Conservation (phyloP, 2,329 filamentous ascomycete species). For the Sporothrix luriei region DNA sequence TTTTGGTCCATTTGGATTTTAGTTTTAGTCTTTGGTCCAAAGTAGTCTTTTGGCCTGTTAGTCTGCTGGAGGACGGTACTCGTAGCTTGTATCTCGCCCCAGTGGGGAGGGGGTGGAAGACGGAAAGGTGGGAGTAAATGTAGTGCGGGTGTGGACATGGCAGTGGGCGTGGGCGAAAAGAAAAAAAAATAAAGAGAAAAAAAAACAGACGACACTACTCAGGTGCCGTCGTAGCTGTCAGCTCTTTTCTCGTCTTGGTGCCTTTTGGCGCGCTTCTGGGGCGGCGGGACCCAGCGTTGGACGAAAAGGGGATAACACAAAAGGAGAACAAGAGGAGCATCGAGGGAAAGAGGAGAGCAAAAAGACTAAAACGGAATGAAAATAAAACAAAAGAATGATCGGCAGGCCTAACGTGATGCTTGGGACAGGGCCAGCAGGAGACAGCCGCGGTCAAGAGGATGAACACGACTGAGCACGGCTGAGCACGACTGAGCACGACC, state of each 20-base stretch:
- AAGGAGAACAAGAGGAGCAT: background rate
- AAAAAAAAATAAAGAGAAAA: background rate
- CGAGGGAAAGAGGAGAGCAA: background rate
- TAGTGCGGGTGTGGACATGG: background rate
- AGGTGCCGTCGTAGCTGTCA: slow-evolving; percentile 21
- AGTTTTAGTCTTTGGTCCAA: no score
- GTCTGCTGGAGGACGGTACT: background rate
- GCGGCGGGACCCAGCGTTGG: slow-evolving; percentile 5
- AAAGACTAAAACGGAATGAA: background rate
- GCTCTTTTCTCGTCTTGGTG: slow-evolving; percentile 22
- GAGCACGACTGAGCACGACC: background rate
- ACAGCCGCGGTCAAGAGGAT: background rate
- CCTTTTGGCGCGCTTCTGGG: slow-evolving; percentile 26
- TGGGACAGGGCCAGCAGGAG: background rate
- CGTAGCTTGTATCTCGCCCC: background rate
- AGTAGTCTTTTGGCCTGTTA: background rate
- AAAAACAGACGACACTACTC: background rate
- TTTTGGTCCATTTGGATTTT: no score
- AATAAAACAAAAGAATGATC: background rate
- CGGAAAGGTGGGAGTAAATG: background rate
- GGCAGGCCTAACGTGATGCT: slow-evolving; percentile 17
- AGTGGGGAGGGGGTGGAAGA: background rate
- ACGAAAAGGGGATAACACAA: slow-evolving; percentile 22
- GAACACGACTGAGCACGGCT: no score
- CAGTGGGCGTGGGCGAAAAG: background rate